These are phyloP conservation scores for Lolium rigidum DNA, from an alignment of 176 grass and related monocot genomes.

Conservation along the genomic window DNA sequence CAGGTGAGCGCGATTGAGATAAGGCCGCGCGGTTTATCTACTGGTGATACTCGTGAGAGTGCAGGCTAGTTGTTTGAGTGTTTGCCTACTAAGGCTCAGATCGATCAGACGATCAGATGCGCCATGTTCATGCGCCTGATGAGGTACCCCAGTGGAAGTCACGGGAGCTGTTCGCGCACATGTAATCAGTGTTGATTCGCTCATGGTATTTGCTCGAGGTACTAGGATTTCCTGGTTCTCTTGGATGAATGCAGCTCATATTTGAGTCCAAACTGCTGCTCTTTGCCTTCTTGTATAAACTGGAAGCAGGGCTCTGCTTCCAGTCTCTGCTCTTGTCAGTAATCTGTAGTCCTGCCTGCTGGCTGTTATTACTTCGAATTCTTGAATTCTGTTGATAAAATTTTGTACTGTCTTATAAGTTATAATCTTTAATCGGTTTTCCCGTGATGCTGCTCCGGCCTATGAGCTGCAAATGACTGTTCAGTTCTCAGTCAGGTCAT, in stretches of 20 bases:
- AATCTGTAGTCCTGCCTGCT: too few species aligned
- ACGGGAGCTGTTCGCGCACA: not conserved
- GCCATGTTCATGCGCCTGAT: not conserved
- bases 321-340: not conserved
- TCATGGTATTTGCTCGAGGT: constrained; percentile 4
- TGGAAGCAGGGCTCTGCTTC: constrained; percentile 4
- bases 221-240: not conserved
- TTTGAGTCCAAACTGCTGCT: not conserved
- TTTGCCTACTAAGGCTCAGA: not conserved
- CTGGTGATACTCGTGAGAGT: not conserved
- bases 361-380: not conserved
- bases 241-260: constrained; percentile 14
- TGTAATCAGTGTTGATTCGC: not conserved
- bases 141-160: not conserved
- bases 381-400: constrained; percentile 19
- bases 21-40: not conserved
- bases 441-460: not conserved
- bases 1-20: constrained; percentile 33
- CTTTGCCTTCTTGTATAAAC: not conserved
- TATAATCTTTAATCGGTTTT: not conserved
- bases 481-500: constrained; percentile 3
- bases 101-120: not conserved
- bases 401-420: not conserved
- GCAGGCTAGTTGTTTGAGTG: constrained; percentile 9
- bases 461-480: constrained; percentile 14